A percentile compares a stretch with the other conserved stretches of the same genome.
These are phyloP conservation scores for Fusarium citri DNA, from an alignment of 2,329 filamentous ascomycete species.

Conservation along the genomic window DNA sequence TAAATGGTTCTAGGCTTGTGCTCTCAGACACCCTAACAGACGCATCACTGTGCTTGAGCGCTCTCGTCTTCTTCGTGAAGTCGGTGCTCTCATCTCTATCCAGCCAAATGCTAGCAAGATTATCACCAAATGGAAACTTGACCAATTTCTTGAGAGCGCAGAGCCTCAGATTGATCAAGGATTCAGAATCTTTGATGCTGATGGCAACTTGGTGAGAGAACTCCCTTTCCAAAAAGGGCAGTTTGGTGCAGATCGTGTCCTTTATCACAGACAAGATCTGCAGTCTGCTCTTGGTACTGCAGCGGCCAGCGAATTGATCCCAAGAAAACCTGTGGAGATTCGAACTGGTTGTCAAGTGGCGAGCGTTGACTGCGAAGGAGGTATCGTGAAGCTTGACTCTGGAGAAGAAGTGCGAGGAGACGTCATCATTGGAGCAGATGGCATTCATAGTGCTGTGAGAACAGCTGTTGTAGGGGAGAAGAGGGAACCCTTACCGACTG, in stretches of 20 bases:
- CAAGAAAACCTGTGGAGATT: constrained; percentile 28
- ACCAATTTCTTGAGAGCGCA: constrained; percentile 24
- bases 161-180: constrained; percentile 36
- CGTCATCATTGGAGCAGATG: constrained; percentile 40
- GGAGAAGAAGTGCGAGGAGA: constrained; percentile 34
- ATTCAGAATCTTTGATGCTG: constrained; percentile 36
- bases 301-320: constrained; percentile 11
- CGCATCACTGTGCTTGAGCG: constrained; percentile 39
- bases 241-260: constrained; percentile 37
- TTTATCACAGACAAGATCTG: constrained; percentile 40
- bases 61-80: constrained; percentile 39
- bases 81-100: constrained; percentile 37
- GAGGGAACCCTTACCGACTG: constrained; percentile 28
- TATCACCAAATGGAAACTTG: constrained; percentile 31
- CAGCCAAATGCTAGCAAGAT: constrained; percentile 42
- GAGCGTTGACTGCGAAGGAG: constrained; percentile 27
- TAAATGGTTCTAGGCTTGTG: constrained; percentile 21
- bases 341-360: constrained; percentile 31
- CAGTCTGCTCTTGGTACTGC: constrained; percentile 31
- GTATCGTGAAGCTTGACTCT: constrained; percentile 29
- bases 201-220: constrained; percentile 33
- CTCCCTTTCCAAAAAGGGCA: constrained; percentile 28
- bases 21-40: constrained; percentile 24
- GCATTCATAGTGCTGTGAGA: constrained; percentile 38
- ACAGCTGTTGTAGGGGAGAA: constrained; percentile 31